A percentile compares a stretch with the other conserved stretches of the same genome.
Conservation (phyloP, 805 yeast species). For the Wickerhamiella sorbophila region DNA sequence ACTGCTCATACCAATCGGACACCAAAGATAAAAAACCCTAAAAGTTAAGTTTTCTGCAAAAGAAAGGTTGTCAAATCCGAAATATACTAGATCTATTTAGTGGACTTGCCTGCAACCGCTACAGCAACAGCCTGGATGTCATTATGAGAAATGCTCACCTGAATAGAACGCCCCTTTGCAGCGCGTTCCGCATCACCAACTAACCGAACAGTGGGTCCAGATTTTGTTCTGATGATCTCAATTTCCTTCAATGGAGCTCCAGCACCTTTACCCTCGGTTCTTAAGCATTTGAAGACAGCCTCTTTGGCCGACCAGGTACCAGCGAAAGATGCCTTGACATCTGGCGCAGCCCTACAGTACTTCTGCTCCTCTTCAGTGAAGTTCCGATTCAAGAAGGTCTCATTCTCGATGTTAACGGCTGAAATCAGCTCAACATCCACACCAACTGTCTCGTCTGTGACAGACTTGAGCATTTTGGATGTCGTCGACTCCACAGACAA, state of each 20-base stretch:
- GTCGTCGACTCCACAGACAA: neutral
- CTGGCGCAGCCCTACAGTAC: slow-evolving; percentile 63
- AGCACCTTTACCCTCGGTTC: slow-evolving; percentile 80
- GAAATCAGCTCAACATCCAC: slow-evolving; percentile 89
- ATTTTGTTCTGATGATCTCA: slow-evolving; percentile 62
- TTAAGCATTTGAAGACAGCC: slow-evolving; percentile 93
- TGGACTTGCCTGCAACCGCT: slow-evolving; percentile 48
- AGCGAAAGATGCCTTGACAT: slow-evolving; percentile 79
- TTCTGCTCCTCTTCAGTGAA: slow-evolving; percentile 68
- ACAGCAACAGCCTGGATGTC: slow-evolving; percentile 97
- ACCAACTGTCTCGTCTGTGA: slow-evolving; percentile 59
- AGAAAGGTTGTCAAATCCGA: no score
- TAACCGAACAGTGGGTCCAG: slow-evolving; percentile 71
- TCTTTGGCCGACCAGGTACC: slow-evolving; percentile 99
- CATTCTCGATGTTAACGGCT: slow-evolving; percentile 72
- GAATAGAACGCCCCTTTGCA: slow-evolving; percentile 53
- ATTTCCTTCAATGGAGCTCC: slow-evolving; percentile 90
- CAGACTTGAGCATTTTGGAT: slow-evolving; percentile 8
- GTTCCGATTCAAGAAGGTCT: slow-evolving; percentile 82
- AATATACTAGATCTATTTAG: slow-evolving; percentile 2
- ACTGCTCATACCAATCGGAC: no score
- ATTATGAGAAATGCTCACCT: slow-evolving; percentile 89
- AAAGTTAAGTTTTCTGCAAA: no score
- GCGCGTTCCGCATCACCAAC: slow-evolving; percentile 63
- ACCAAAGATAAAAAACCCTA: no score